Conservation (phyloP, 257 asterid genomes). For the Nicotiana otophora region DNA sequence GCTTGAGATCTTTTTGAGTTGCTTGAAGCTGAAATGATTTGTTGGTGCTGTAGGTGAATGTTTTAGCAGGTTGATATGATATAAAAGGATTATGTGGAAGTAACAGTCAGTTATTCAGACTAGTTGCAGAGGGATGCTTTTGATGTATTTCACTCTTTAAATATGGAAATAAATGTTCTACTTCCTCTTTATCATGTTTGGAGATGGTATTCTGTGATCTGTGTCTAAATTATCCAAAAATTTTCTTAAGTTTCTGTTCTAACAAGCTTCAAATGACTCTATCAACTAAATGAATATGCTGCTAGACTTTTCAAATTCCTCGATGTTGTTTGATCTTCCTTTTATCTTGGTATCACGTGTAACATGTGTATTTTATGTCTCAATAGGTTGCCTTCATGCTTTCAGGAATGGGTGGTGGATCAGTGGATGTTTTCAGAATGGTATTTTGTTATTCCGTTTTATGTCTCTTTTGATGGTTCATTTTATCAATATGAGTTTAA, state of each 20-base stretch:
- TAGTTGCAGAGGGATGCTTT: neutral
- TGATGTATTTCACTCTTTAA: neutral
- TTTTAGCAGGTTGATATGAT: neutral
- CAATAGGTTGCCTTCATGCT: constrained; percentile 91
- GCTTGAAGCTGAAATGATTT: neutral
- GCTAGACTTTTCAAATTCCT: neutral
- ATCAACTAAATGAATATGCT: neutral
- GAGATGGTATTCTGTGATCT: neutral
- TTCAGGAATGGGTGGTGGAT: constrained; percentile 91
- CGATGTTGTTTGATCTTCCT: neutral
- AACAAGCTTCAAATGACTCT: neutral
- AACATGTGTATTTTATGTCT: neutral
- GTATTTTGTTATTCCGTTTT: constrained; percentile 23
- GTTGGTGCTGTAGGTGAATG: neutral
- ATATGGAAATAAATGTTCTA: neutral
- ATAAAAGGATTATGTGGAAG: neutral
- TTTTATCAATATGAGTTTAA: neutral
- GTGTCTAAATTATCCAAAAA: neutral
- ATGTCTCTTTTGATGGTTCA: neutral
- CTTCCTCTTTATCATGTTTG: neutral
- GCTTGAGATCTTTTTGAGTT: neutral
- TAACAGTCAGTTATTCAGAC: neutral
- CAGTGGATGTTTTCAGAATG: constrained; percentile 81
- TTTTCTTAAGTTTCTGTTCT: neutral
- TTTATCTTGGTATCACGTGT: neutral